These are phyloP conservation scores for Candida alai DNA, from an alignment of 805 yeast genomes.

Conservation along the genomic window DNA sequence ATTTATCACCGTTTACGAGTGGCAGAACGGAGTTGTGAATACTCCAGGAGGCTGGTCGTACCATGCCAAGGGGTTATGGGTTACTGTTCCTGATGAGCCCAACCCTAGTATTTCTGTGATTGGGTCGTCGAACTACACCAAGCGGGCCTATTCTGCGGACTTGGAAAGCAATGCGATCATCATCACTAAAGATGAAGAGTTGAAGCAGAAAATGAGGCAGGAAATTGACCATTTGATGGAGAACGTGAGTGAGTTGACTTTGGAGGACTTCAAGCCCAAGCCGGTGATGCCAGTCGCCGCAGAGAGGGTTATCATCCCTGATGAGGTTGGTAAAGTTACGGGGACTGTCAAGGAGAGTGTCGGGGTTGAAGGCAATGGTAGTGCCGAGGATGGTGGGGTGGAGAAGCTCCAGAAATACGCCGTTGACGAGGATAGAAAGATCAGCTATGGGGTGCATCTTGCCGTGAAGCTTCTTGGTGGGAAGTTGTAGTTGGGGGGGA, in stretches of 20 bases:
- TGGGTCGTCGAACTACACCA: conserved; percentile 92
- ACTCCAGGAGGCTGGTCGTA: conserved; percentile 90
- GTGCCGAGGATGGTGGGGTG: neutral
- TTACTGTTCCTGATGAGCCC: conserved; percentile 51
- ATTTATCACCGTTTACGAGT: conserved; percentile 63
- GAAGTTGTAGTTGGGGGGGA: conserved; percentile 38
- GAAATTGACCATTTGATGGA: conserved; percentile 62
- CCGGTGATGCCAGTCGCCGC: conserved; percentile 10
- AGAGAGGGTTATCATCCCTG: conserved; percentile 11
- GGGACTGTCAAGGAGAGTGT: conserved; percentile 6
- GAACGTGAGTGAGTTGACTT: conserved; percentile 48
- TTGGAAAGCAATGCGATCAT: conserved; percentile 84
- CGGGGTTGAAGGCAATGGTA: neutral
- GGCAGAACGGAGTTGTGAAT: conserved; percentile 85
- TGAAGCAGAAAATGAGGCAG: conserved; percentile 52
- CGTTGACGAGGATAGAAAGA: conserved; percentile 54
- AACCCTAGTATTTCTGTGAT: conserved; percentile 73
- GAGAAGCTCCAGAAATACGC: conserved; percentile 18
- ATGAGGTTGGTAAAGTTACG: conserved; percentile 12
- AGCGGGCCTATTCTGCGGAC: conserved; percentile 82
- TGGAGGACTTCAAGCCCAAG: conserved; percentile 55
- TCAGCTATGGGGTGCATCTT: conserved; percentile 58
- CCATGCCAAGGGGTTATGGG: conserved; percentile 96
- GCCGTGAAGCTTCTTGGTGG: conserved; percentile 65
- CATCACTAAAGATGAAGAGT: conserved; percentile 59